Evolutionary conservation across 768 basidiomycete genomes (phyloP).

Genomic region (Chalciporus piperatus): DNA sequence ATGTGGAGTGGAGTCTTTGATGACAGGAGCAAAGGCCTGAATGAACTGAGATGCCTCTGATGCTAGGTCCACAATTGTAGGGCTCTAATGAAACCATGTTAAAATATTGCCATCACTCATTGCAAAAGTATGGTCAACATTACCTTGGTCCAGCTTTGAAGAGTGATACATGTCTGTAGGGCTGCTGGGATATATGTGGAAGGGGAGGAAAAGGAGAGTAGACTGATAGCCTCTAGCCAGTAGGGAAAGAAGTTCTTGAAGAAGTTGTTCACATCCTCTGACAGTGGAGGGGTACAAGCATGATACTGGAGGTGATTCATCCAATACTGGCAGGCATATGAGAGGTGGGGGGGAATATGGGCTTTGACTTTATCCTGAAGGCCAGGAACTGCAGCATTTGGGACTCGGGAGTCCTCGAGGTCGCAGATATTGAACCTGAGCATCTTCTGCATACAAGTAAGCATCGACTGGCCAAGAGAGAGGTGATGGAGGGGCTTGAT

Average conservation of each 20-base stretch:
- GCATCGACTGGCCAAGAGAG: conserved; percentile 24
- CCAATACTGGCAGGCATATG: conserved; percentile 40
- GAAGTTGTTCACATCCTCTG: conserved; percentile 18
- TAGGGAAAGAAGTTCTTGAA: conserved; percentile 28
- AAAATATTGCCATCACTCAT: no score
- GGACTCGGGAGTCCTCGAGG: conserved; percentile 32
- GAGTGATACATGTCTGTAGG: conserved; percentile 5
- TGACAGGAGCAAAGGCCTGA: conserved; percentile 26
- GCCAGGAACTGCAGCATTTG: conserved; percentile 27
- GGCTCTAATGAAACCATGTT: no score
- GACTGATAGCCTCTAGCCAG: conserved; percentile 39
- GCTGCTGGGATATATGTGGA: conserved; percentile 7
- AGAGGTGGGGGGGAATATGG: conserved; percentile 29
- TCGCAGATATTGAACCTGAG: conserved; percentile 41
- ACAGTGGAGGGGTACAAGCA: conserved; percentile 13
- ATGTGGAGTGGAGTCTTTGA: conserved; percentile 34
- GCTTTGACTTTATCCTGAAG: conserved; percentile 13
- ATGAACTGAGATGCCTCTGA: conserved; percentile 31
- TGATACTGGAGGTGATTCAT: conserved; percentile 24
- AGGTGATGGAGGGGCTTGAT: conserved; percentile 13
- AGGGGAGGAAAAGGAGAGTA: conserved; percentile 9
- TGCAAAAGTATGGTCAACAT: no score
- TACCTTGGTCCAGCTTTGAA: conserved; percentile 20
- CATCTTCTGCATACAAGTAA: conserved; percentile 30
- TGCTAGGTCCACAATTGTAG: no score